Conservation (phyloP, 169 alveolate genomes). For the Eimeria necatrix region DNA sequence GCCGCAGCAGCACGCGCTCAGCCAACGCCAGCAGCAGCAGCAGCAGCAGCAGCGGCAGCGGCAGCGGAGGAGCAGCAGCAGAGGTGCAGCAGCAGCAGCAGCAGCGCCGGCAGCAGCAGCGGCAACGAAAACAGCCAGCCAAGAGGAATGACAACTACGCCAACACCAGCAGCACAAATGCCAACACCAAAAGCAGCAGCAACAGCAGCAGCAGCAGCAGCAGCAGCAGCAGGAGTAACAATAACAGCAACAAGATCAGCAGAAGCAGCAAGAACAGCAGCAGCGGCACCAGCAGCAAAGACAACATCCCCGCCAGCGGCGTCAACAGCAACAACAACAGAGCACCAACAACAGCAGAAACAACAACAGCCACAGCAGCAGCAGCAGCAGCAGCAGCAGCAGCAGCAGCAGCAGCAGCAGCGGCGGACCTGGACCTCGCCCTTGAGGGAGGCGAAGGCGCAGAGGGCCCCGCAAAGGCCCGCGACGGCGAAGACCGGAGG, state of each 20-base stretch:
- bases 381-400: conserved; percentile 42
- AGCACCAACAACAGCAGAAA: too few relatives aligned
- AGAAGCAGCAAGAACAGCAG: background rate
- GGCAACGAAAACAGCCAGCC: background rate
- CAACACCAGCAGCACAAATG: background rate
- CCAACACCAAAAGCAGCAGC: background rate
- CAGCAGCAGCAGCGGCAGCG: too few relatives aligned
- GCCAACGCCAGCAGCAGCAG: background rate
- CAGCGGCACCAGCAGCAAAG: background rate
- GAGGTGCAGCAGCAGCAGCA: too few relatives aligned
- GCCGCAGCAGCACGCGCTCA: background rate
- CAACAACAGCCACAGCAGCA: too few relatives aligned
- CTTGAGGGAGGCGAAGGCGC: conserved; percentile 45
- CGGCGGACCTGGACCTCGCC: conserved; percentile 62
- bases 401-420: background rate
- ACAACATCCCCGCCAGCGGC: too few relatives aligned
- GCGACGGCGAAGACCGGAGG: conserved; percentile 41
- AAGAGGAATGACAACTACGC: background rate
- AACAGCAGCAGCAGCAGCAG: background rate
- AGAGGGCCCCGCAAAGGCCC: conserved; percentile 58
- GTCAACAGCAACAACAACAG: too few relatives aligned
- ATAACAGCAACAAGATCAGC: background rate
- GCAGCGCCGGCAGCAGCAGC: background rate
- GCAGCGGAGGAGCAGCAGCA: too few relatives aligned
- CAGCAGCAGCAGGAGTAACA: background rate